Percentiles rank a stretch among this genome's conserved stretches.
These are phyloP conservation scores for Polytrichum commune DNA, from an alignment of 225 moss, liverwort and hornwort genomes.

Conservation along the genomic window DNA sequence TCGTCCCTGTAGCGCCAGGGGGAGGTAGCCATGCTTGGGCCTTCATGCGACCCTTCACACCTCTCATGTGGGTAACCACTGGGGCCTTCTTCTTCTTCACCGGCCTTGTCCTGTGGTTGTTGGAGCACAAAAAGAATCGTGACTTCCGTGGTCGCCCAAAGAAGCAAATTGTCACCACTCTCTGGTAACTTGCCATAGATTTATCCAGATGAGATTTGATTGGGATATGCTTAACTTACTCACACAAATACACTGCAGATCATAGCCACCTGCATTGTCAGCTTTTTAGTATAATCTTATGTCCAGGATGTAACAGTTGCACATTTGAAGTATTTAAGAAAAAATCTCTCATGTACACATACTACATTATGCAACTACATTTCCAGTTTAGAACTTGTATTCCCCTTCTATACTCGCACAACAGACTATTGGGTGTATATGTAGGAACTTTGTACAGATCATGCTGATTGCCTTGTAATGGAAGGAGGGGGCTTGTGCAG, in stretches of 20 bases:
- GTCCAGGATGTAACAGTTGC: too few relatives aligned
- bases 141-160: slow-evolving; percentile 94
- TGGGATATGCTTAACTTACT: too few relatives aligned
- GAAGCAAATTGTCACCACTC: slow-evolving; percentile 81
- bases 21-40: slow-evolving; percentile 76
- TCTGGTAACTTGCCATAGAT: slow-evolving; percentile 47
- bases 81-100: slow-evolving; percentile 84
- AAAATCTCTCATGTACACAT: too few relatives aligned
- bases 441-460: neutral
- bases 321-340: too few relatives aligned
- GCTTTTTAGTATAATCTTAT: too few relatives aligned
- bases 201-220: too few relatives aligned
- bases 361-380: too few relatives aligned
- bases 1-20: slow-evolving; percentile 58
- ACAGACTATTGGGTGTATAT: neutral
- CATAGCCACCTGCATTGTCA: too few relatives aligned
- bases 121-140: slow-evolving; percentile 95
- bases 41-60: slow-evolving; percentile 91
- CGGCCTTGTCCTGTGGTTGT: slow-evolving; percentile 71
- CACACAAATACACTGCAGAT: too few relatives aligned
- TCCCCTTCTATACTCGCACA: neutral
- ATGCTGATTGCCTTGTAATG: slow-evolving; percentile 16
- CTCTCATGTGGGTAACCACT: slow-evolving; percentile 83
- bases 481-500: slow-evolving; percentile 34
- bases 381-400: too few relatives aligned